Percentiles rank a stretch among this genome's conserved stretches.
phyloP scores from a whole-genome alignment of 805 yeast species.

The Jamesozyma hellenica region DNA sequence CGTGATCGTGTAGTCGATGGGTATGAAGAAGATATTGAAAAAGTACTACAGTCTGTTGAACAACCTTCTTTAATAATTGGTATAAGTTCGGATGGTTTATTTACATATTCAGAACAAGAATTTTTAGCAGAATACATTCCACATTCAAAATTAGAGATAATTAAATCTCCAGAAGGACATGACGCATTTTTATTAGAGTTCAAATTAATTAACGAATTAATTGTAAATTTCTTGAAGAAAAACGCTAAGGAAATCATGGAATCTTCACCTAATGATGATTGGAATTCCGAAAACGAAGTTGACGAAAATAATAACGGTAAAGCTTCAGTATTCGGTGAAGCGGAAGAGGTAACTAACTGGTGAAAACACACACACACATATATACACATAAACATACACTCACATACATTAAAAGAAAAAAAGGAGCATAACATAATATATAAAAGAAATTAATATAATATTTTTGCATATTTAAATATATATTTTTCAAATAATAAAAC shows the following conservation, averaged over 20 bases:
- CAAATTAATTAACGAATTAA: conserved; percentile 61
- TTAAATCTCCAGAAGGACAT: conserved; percentile 92
- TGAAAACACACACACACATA: conserved; percentile 18
- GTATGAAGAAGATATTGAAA: conserved; percentile 28
- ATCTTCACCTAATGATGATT: conserved; percentile 24
- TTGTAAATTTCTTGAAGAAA: conserved; percentile 52
- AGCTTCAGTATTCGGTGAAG: conserved; percentile 82
- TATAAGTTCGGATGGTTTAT: conserved; percentile 82
- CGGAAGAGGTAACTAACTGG: conserved; percentile 92
- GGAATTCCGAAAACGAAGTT: conserved; percentile 34
- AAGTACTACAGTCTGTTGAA: conserved; percentile 47
- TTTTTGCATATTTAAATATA: too few relatives aligned
- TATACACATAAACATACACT: too few relatives aligned
- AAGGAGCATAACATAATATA: too few relatives aligned
- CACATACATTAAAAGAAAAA: too few relatives aligned
- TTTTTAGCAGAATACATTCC: conserved; percentile 68
- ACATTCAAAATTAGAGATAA: conserved; percentile 53
- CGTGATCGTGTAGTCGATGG: conserved; percentile 45
- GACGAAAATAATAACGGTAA: conserved; percentile 36
- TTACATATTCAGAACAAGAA: conserved; percentile 87
- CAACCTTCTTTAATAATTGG: conserved; percentile 85
- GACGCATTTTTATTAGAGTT: conserved; percentile 93
- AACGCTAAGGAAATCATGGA: conserved; percentile 51
- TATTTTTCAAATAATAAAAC: too few relatives aligned
- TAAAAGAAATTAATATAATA: too few relatives aligned